Evolutionary conservation across 768 basidiomycete species (phyloP).

Genomic region (Auricularia heimuer): DNA sequence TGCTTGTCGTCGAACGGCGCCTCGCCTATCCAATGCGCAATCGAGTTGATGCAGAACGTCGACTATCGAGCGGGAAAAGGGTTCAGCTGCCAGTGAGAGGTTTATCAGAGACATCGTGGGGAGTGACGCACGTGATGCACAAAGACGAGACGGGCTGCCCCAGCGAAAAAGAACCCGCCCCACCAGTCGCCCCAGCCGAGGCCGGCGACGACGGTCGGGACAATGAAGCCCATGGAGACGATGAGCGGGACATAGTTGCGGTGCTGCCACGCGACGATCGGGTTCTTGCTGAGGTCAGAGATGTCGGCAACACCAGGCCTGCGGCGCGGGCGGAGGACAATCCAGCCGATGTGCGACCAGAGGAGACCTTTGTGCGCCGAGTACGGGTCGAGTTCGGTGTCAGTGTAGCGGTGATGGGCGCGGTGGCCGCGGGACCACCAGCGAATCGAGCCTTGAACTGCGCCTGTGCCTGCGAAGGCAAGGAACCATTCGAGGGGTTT

Average conservation of each 20-base stretch:
- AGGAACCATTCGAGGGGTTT: constrained; percentile 76
- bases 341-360: constrained; percentile 87
- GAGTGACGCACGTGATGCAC: constrained; percentile 71
- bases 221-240: constrained; percentile 54
- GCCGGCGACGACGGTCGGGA: constrained; percentile 74
- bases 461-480: constrained; percentile 79
- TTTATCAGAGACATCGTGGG: neutral
- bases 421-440: constrained; percentile 99
- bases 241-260: constrained; percentile 64
- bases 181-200: constrained; percentile 75
- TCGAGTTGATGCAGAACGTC: constrained; percentile 94
- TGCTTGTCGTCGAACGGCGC: constrained; percentile 92
- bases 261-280: constrained; percentile 82
- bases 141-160: constrained; percentile 64
- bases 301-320: constrained; percentile 87
- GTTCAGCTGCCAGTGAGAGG: neutral
- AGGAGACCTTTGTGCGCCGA: constrained; percentile 82
- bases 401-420: constrained; percentile 94
- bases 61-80: constrained; percentile 40
- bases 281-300: constrained; percentile 72
- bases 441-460: constrained; percentile 92
- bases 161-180: constrained; percentile 84
- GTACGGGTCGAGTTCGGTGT: constrained; percentile 94
- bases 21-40: constrained; percentile 94
- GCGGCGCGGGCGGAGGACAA: constrained; percentile 83